Evolutionary conservation across 176 grass and related monocot genomes (phyloP).

Genomic region (Puya raimondii): DNA sequence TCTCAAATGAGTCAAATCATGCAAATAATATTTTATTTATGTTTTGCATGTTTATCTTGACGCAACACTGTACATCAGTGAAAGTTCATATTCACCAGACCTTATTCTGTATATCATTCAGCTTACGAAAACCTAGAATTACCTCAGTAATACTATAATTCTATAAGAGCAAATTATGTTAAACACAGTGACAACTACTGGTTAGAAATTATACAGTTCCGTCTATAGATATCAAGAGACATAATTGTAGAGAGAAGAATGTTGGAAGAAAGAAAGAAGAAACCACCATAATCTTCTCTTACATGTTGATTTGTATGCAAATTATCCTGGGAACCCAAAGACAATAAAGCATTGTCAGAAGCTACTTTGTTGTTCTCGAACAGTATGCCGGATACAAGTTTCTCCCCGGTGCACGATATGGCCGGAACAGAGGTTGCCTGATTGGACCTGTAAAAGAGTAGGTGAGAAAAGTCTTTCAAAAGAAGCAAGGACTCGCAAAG

Average conservation of each 20-base stretch:
- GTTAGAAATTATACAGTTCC: no score
- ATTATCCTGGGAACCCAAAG: slow-evolving; percentile 63
- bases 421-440: slow-evolving; percentile 19
- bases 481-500: slow-evolving; percentile 4
- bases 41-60: no score
- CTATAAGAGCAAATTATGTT: no score
- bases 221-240: background rate
- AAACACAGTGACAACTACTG: no score
- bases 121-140: no score
- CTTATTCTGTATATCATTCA: no score
- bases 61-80: no score
- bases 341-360: slow-evolving; percentile 38
- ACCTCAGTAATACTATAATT: no score
- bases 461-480: slow-evolving; percentile 9
- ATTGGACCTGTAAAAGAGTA: slow-evolving; percentile 46
- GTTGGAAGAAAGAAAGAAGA: slow-evolving; percentile 7
- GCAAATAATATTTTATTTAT: no score
- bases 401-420: slow-evolving; percentile 23
- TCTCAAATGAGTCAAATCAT: no score
- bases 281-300: slow-evolving; percentile 19
- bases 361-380: slow-evolving; percentile 38
- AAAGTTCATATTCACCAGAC: no score
- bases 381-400: slow-evolving; percentile 25
- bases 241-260: background rate
- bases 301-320: slow-evolving; percentile 72